Conservation (phyloP, 1,284 basidiomycete genomes). For the Apiotrichum gamsii region DNA sequence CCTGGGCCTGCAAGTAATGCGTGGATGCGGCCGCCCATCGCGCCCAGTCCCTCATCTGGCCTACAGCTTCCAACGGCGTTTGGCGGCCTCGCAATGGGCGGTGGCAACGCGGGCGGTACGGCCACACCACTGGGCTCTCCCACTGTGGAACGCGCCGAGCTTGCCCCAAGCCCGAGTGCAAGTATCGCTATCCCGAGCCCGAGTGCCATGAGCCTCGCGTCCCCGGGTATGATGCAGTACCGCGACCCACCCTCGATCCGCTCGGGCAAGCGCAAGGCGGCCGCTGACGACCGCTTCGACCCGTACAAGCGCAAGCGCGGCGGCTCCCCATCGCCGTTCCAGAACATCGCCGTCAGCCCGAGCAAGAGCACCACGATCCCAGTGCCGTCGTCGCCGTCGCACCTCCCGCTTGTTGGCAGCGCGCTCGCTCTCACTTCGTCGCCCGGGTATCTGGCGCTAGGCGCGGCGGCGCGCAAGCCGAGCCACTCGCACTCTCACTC, state of each 20-base stretch:
- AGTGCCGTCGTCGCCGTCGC: constrained; percentile 37
- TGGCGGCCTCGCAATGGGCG: constrained; percentile 34
- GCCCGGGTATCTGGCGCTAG: constrained; percentile 12
- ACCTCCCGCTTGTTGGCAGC: constrained; percentile 25
- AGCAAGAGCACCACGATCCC: constrained; percentile 28
- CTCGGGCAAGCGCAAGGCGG: constrained; percentile 41
- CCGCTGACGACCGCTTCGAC: constrained; percentile 41
- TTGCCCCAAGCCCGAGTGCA: constrained; percentile 8
- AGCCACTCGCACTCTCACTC: neutral
- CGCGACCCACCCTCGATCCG: constrained; percentile 37
- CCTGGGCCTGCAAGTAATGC: too few relatives aligned
- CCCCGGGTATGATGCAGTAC: constrained; percentile 42
- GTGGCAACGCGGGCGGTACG: constrained; percentile 6
- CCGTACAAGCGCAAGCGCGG: constrained; percentile 44
- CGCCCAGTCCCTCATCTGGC: constrained; percentile 25
- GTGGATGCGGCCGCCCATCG: constrained; percentile 1
- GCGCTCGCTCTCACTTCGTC: constrained; percentile 13
- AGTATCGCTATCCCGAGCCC: constrained; percentile 4
- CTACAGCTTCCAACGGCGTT: constrained; percentile 36
- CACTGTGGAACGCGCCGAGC: constrained; percentile 36
- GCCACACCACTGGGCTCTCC: constrained; percentile 39
- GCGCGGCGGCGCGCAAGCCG: neutral
- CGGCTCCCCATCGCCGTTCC: constrained; percentile 33
- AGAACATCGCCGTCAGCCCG: constrained; percentile 29
- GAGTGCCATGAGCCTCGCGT: too few relatives aligned